Base-by-base conservation (phyloP, 177 flowering plant genomes). In the Vitis hybrid region DNA sequence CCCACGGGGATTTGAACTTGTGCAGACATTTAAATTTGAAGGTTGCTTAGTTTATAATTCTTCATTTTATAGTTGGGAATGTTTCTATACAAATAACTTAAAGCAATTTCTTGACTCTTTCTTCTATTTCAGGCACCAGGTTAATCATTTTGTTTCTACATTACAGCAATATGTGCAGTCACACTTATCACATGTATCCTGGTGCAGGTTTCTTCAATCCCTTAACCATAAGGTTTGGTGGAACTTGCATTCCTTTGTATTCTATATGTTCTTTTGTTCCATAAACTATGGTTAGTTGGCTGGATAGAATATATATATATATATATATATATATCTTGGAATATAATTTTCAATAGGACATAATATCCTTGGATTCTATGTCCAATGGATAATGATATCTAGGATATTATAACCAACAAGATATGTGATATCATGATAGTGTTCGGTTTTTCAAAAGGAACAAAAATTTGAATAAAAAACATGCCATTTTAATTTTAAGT, bases 151-250 rank as follows among this genome's bases (percentile, higher is more conserved):
- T 74, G 88, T 89, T 52, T 85, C 83, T 64, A 81, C 88, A 41
- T 78, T 95, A 70, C 97, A 93, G 72, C 97, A 90, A 58, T 95
- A 95, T 76, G 91, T 95, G 66, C 90, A 86, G 54, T 91, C 98
- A 50, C 97, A 92, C 61, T 76, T 92, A 70, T 87, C 95, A 18
- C 90, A 90, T 74, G 84, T 88, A 63, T 93, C 99, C 59, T 92
- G 99, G 99, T 83, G 84, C 85, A 87, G 79, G 81, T 91, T 92
- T 76, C 85, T 87, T 64, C 73, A 86, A 66, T 86, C 94, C 48
- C 93, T 91, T 68, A 80, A 87, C 76, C 80, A 90, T 76, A 83
- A 91, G 97, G 99, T 92, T 54, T 11, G 76, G 49, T 58, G 15
- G 52, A 9, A 60, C 30, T 30, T 49, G 56, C 12, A 32, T n/a